Conservation (phyloP, 768 basidiomycete genomes). For the Mycena epipterygia region DNA sequence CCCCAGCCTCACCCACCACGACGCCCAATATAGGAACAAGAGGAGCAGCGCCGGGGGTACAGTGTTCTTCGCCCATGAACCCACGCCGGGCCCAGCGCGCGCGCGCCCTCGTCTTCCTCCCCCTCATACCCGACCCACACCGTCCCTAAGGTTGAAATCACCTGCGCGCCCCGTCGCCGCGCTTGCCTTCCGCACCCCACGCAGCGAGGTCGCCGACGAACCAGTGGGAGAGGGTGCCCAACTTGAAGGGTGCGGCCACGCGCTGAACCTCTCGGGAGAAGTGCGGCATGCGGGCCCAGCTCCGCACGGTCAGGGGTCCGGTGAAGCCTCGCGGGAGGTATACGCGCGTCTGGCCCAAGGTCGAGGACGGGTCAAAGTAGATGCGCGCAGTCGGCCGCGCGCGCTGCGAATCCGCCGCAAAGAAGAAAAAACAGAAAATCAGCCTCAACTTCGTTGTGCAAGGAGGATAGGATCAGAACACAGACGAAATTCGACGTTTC, state of each 20-base stretch:
- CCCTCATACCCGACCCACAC: conserved; percentile 13
- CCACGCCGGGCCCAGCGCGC: not conserved
- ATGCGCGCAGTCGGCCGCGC: not conserved
- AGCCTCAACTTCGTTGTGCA: too few relatives aligned
- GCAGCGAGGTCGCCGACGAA: conserved; percentile 5
- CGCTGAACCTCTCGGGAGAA: not conserved
- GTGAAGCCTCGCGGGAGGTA: not conserved
- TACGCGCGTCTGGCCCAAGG: not conserved
- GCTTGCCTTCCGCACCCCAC: not conserved
- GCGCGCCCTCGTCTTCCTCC: conserved; percentile 4
- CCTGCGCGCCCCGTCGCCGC: not conserved
- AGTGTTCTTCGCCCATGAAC: not conserved
- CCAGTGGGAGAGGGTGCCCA: not conserved
- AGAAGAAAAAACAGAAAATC: not conserved
- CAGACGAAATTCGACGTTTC: not conserved
- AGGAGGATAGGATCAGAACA: too few relatives aligned
- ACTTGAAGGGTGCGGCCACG: not conserved
- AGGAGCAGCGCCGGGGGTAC: not conserved
- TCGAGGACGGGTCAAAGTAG: not conserved
- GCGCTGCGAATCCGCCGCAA: not conserved
- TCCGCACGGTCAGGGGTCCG: not conserved
- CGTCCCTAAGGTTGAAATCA: not conserved
- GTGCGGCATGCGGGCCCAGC: not conserved
- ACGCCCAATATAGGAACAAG: too few relatives aligned
- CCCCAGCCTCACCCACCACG: too few relatives aligned